Conservation (phyloP, 257 asterid genomes). For the Solanum verrucosum region DNA sequence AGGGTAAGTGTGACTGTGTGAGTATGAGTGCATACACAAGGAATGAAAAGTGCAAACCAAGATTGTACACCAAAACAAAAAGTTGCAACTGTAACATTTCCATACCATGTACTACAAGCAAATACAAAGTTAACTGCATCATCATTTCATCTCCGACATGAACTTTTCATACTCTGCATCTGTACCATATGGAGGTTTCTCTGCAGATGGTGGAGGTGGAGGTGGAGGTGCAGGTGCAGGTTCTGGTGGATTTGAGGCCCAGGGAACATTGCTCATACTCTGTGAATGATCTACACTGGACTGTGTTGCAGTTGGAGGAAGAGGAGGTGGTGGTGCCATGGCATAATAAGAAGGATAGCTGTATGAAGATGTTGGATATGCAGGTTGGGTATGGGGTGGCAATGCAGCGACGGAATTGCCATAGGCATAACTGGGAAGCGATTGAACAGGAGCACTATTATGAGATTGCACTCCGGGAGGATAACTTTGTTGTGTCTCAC, state of each 20-base stretch:
- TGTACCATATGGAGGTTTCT: slow-evolving; percentile 33
- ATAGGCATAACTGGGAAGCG: slow-evolving; percentile 46
- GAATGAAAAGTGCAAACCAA: background rate
- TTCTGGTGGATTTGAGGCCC: slow-evolving; percentile 66
- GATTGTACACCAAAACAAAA: background rate
- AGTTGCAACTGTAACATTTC: background rate
- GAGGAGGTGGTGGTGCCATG: slow-evolving; percentile 47
- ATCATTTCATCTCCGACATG: slow-evolving; percentile 91
- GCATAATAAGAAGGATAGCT: slow-evolving; percentile 59
- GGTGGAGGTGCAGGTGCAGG: slow-evolving; percentile 33
- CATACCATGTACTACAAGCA: background rate
- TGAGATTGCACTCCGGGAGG: slow-evolving; percentile 77
- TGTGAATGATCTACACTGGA: slow-evolving; percentile 47
- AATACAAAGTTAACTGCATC: background rate
- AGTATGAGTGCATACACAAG: background rate
- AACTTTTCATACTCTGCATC: slow-evolving; percentile 92
- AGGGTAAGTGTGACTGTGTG: background rate
- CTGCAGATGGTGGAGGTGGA: slow-evolving; percentile 41
- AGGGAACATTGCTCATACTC: slow-evolving; percentile 56
- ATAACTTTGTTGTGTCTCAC: slow-evolving; percentile 59
- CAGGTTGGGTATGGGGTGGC: slow-evolving; percentile 43
- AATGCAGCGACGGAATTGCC: slow-evolving; percentile 42
- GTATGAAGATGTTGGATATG: slow-evolving; percentile 52
- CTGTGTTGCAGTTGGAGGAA: slow-evolving; percentile 47
- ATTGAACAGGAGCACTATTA: slow-evolving; percentile 45